A percentile compares a stretch with the other conserved stretches of the same genome.
phyloP scores from a whole-genome alignment of 2,329 filamentous ascomycete species.

The Orbilia brochopaga region DNA sequence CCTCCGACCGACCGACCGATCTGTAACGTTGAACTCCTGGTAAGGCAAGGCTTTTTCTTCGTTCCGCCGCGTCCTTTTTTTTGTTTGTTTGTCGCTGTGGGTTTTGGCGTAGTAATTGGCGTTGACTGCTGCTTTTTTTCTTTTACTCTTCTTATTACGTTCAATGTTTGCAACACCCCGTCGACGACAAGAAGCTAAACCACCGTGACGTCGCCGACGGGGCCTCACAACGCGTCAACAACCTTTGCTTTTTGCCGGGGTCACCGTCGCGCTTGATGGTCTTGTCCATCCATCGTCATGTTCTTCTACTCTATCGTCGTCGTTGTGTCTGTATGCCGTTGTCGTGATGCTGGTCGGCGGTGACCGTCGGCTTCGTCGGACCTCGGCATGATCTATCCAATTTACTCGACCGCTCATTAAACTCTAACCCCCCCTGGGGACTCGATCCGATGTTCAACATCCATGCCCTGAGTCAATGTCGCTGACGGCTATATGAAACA shows the following conservation, averaged over 20 bases:
- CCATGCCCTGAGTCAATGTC: too few relatives aligned
- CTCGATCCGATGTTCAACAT: too few relatives aligned
- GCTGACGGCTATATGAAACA: conserved; percentile 2
- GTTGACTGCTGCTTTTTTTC: too few relatives aligned
- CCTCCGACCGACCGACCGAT: too few relatives aligned
- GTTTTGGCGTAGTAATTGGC: too few relatives aligned
- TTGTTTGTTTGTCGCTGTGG: too few relatives aligned
- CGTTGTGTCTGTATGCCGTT: too few relatives aligned
- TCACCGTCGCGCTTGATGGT: conserved; percentile 24
- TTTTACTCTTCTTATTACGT: background rate
- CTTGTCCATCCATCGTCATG: background rate
- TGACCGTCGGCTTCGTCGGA: background rate
- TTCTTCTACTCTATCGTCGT: background rate
- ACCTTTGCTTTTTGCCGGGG: conserved; percentile 10
- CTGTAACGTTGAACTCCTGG: too few relatives aligned
- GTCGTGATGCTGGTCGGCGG: background rate
- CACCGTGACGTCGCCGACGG: conserved; percentile 4
- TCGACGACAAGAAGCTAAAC: background rate
- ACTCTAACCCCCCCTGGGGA: conserved; percentile 4
- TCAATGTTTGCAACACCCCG: conserved; percentile 32
- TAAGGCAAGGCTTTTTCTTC: too few relatives aligned
- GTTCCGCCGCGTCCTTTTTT: too few relatives aligned
- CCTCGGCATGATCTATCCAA: background rate
- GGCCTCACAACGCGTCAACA: conserved; percentile 42
- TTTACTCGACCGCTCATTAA: conserved; percentile 4